A percentile compares a stretch with the other conserved stretches of the same genome.
Conservation (phyloP, 2,329 filamentous ascomycete genomes). For the Cladosporium sp. region DNA sequence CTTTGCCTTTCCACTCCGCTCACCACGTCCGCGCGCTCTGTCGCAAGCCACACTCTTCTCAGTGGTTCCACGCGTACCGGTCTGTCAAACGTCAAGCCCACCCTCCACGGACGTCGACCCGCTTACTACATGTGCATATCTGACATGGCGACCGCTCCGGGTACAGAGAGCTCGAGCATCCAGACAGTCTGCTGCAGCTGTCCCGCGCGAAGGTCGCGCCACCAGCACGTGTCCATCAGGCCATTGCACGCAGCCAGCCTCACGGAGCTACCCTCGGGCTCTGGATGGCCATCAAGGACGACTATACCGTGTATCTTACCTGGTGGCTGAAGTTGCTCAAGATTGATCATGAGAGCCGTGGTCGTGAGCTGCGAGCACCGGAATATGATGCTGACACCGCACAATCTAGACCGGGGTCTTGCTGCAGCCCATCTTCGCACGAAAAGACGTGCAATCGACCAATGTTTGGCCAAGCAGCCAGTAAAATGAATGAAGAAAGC, state of each 20-base stretch:
- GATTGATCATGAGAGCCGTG: neutral
- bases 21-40: neutral
- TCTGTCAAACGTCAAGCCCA: neutral
- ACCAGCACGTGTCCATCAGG: neutral
- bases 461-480: neutral
- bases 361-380: neutral
- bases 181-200: neutral
- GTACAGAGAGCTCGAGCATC: neutral
- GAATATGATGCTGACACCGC: neutral
- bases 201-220: neutral
- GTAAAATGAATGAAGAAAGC: neutral
- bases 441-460: neutral
- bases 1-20: neutral
- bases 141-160: neutral
- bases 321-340: neutral
- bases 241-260: neutral
- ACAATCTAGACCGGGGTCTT: neutral
- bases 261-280: neutral
- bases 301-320: neutral
- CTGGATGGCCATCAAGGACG: neutral
- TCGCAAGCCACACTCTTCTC: neutral
- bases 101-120: neutral
- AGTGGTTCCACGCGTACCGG: neutral
- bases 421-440: neutral
- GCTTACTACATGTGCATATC: neutral